phyloP scores from a whole-genome alignment of 1,139 yeast genomes.

The Hemisphaericaspora subhashii region DNA sequence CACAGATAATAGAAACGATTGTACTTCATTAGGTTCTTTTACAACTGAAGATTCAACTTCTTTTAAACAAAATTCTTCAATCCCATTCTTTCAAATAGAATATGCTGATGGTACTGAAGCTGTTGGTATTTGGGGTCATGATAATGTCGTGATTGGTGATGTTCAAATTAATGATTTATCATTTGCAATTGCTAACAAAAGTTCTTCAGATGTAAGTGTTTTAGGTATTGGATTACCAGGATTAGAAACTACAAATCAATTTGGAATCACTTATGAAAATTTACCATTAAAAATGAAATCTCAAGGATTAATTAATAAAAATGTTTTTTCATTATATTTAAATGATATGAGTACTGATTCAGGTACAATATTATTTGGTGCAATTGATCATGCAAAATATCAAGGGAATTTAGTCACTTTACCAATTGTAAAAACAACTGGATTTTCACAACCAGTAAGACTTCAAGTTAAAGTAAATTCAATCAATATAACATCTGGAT shows the following conservation, averaged over 20 bases:
- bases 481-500: conserved; percentile 12
- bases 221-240: conserved; percentile 58
- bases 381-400: conserved; percentile 51
- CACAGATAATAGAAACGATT: conserved; percentile 21
- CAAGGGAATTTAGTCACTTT: conserved; percentile 26
- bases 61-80: conserved; percentile 35
- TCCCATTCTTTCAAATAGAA: conserved; percentile 34
- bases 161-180: conserved; percentile 45
- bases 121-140: conserved; percentile 58
- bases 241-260: conserved; percentile 39
- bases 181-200: conserved; percentile 49
- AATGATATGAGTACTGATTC: conserved; percentile 24
- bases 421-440: conserved; percentile 10
- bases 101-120: conserved; percentile 70
- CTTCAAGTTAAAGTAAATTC: conserved; percentile 18
- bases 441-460: conserved; percentile 10
- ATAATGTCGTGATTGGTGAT: conserved; percentile 40
- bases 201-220: conserved; percentile 47
- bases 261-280: conserved; percentile 27
- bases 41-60: conserved; percentile 32
- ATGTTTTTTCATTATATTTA: conserved; percentile 54
- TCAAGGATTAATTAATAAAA: conserved; percentile 50
- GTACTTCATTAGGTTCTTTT: conserved; percentile 43
- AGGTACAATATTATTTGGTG: conserved; percentile 32
- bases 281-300: conserved; percentile 30